Base-by-base conservation (phyloP, 2,329 filamentous ascomycete genomes). In the Neospermospora avenae region DNA sequence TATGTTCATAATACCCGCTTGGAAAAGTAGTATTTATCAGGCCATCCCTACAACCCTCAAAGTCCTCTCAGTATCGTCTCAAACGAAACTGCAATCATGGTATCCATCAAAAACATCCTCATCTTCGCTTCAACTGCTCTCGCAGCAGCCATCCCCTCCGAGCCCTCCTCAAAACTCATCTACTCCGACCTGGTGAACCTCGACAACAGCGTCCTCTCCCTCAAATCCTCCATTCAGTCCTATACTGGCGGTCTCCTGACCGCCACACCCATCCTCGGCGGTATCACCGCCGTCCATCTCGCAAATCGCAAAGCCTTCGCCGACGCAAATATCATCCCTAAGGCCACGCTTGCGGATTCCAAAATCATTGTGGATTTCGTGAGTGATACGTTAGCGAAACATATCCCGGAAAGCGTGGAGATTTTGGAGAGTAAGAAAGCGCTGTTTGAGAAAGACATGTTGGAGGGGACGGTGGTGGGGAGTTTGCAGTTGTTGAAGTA, bases 141-240 rank as follows among this genome's bases (percentile, higher is more conserved):
- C 14, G 34, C 41, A n/a, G 39, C 46, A 28, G 60, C 60, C 4
- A 22, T 53, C 13, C 46, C 46, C 14, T 55, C 42, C 20, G 13
- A 14, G 14, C 34, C 34, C 11, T 22, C 28, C 35, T 22, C 59
- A 16, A 42, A 62, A 37, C 56, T 59, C 41, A 20, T 62, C 63
- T 74, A 79, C 20, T 66, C 81, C 37, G 74, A 81, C 11, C 68
- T 81, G 1, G 68, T 72, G 34, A 74, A 83, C 13, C 77, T 77
- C 4, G 77, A 78, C 63, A 70, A 81, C 22, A 77, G 77, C 0
- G 76, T 81, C 54, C 75, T 77, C 55, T 80, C 77, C 69, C 77
- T 81, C 53, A 78, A 75, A 4, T 77, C 76, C 10, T 18, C 45
- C 2, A 58, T 64, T 24, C 22, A 55, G 1, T n/a, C n/a, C 8